These are phyloP conservation scores for Nannochloropsis oceanica DNA, from an alignment of 108 stramenopile species.

Conservation along the genomic window DNA sequence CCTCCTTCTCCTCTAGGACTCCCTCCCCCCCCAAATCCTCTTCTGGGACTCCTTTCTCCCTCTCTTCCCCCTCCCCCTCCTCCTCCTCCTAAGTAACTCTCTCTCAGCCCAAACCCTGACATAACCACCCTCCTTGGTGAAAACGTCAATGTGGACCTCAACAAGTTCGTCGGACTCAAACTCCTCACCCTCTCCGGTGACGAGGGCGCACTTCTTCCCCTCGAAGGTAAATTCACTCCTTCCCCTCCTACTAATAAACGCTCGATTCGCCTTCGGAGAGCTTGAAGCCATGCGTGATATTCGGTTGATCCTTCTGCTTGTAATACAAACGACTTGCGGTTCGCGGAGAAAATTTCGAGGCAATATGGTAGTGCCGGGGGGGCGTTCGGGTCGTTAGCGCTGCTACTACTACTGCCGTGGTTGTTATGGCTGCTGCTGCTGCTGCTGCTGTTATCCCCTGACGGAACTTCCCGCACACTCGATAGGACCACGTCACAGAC, in stretches of 20 bases:
- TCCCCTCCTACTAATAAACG: not conserved
- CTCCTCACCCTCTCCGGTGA: not conserved
- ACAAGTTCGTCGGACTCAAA: no score
- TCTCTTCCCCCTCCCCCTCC: not conserved
- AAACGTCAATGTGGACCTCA: no score
- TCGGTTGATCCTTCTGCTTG: conserved; percentile 67
- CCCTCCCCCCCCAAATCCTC: not conserved
- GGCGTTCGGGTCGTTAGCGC: not conserved
- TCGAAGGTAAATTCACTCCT: not conserved
- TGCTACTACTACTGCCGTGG: not conserved
- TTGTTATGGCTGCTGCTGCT: not conserved
- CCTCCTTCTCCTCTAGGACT: not conserved
- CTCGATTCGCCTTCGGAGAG: conserved; percentile 28
- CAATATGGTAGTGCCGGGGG: conserved; percentile 43
- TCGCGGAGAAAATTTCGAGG: conserved; percentile 69
- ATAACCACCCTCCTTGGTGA: no score
- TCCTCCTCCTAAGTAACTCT: not conserved
- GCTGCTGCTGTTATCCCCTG: not conserved
- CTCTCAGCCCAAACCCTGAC: not conserved
- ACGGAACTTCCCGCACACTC: not conserved
- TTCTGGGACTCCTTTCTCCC: not conserved
- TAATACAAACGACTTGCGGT: conserved; percentile 52
- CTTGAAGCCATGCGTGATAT: conserved; percentile 51
- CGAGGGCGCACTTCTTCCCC: not conserved
- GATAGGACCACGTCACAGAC: not conserved